phyloP scores from a whole-genome alignment of 108 stramenopile genomes.

The Nitzschia sp. region DNA sequence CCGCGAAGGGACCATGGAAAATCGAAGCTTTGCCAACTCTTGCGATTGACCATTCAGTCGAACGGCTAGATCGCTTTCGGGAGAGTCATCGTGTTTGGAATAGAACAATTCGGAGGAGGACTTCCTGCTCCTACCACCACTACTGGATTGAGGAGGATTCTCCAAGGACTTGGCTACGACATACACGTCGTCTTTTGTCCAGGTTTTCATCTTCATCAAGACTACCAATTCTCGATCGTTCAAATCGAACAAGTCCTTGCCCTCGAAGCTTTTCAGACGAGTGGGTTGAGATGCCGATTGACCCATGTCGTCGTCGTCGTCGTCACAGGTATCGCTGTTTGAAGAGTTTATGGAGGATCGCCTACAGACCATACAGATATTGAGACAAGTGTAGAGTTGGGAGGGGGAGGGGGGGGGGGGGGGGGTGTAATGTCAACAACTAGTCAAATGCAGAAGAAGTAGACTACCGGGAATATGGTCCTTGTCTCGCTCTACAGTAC shows the following conservation, averaged over 20 bases:
- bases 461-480: too few species aligned
- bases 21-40: slow-evolving; percentile 27
- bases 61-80: slow-evolving; percentile 7
- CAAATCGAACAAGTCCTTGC: slow-evolving; percentile 8
- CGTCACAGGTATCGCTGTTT: too few species aligned
- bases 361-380: background rate
- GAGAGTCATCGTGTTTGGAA: slow-evolving; percentile 7
- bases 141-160: background rate
- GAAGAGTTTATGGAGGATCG: slow-evolving; percentile 1
- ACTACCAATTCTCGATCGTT: background rate
- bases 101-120: slow-evolving; percentile 8
- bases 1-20: slow-evolving; percentile 32
- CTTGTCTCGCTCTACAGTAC: too few species aligned
- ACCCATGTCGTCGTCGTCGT: slow-evolving; percentile 1
- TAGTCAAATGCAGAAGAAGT: too few species aligned
- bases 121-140: too few species aligned
- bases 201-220: background rate
- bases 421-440: too few species aligned
- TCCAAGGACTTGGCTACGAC: background rate
- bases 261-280: background rate
- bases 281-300: slow-evolving; percentile 1
- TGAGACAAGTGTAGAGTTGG: too few species aligned
- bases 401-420: too few species aligned
- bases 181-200: slow-evolving; percentile 1
- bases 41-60: slow-evolving; percentile 4